Percentiles rank a stretch among this genome's conserved stretches.
phyloP scores from a whole-genome alignment of 2,329 filamentous ascomycete species.

The Pyricularia sp. region DNA sequence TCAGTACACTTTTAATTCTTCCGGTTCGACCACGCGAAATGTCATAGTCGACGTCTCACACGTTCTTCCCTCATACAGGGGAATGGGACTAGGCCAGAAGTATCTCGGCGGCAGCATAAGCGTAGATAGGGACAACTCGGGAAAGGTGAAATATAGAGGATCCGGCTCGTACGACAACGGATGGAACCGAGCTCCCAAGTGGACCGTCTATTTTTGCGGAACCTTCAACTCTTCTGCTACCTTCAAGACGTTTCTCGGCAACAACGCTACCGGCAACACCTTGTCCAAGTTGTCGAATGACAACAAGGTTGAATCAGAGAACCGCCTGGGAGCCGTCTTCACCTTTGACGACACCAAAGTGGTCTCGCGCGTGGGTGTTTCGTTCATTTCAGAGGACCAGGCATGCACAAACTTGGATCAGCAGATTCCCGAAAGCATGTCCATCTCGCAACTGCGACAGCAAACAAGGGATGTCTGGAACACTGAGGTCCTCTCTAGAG shows the following conservation, averaged over 20 bases:
- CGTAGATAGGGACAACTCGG: constrained; percentile 28
- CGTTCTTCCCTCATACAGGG: constrained; percentile 48
- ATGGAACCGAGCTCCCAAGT: constrained; percentile 51
- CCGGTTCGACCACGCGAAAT: constrained; percentile 26
- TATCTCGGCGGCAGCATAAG: constrained; percentile 48
- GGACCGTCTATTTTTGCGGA: constrained; percentile 52
- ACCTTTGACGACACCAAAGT: constrained; percentile 34
- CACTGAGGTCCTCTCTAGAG: constrained; percentile 45
- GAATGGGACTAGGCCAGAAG: constrained; percentile 45
- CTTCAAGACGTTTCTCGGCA: constrained; percentile 30
- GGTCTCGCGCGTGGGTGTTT: constrained; percentile 50
- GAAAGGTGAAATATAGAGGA: constrained; percentile 38
- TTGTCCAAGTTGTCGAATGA: constrained; percentile 20
- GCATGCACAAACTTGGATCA: constrained; percentile 44
- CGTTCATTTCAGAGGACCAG: constrained; percentile 48
- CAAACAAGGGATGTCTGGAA: constrained; percentile 45
- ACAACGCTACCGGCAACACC: constrained; percentile 16
- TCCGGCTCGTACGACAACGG: constrained; percentile 51
- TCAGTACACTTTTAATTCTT: constrained; percentile 37
- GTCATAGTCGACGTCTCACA: constrained; percentile 54
- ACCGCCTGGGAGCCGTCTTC: constrained; percentile 38
- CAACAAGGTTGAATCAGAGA: constrained; percentile 16
- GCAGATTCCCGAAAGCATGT: constrained; percentile 37
- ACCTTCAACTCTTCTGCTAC: constrained; percentile 32
- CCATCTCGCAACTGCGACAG: constrained; percentile 29